Percentiles rank a stretch among this genome's conserved stretches.
These are phyloP conservation scores for Cryptosporidium baileyi DNA, from an alignment of 169 alveolate genomes.

Conservation along the genomic window DNA sequence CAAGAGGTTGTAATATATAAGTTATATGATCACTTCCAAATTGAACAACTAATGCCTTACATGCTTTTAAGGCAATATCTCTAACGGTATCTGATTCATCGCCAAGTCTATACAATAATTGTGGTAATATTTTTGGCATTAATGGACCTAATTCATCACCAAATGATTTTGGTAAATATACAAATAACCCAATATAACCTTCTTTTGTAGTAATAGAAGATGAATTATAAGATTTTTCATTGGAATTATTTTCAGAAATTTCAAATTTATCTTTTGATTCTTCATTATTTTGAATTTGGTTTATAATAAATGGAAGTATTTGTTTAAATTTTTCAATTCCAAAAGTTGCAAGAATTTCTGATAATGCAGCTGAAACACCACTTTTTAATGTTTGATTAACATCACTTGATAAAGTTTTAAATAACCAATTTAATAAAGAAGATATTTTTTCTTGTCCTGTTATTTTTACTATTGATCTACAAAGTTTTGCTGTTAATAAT, in stretches of 20 bases:
- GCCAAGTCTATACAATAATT: slow-evolving; percentile 73
- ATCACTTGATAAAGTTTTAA: slow-evolving; percentile 16
- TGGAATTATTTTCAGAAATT: neutral
- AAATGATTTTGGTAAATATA: slow-evolving; percentile 76
- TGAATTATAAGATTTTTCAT: neutral
- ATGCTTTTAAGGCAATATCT: slow-evolving; percentile 77
- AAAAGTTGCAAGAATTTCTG: slow-evolving; percentile 48
- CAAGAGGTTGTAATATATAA: slow-evolving; percentile 76
- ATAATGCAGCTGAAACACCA: slow-evolving; percentile 65
- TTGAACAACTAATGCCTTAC: slow-evolving; percentile 72
- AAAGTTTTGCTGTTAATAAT: slow-evolving; percentile 41
- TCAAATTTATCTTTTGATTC: neutral
- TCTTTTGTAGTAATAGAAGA: slow-evolving; percentile 39
- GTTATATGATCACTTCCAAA: slow-evolving; percentile 79
- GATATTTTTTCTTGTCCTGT: slow-evolving; percentile 48
- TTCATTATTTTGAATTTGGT: neutral
- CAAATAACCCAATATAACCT: slow-evolving; percentile 81
- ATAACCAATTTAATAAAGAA: slow-evolving; percentile 32
- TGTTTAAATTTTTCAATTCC: slow-evolving; percentile 48
- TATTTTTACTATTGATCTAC: slow-evolving; percentile 19
- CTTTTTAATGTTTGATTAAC: slow-evolving; percentile 55
- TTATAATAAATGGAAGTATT: slow-evolving; percentile 60
- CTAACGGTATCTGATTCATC: slow-evolving; percentile 75
- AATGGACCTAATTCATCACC: slow-evolving; percentile 65
- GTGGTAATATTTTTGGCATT: slow-evolving; percentile 73